phyloP scores from a whole-genome alignment of 2,329 filamentous ascomycete genomes.

The Aspergillus sp. region DNA sequence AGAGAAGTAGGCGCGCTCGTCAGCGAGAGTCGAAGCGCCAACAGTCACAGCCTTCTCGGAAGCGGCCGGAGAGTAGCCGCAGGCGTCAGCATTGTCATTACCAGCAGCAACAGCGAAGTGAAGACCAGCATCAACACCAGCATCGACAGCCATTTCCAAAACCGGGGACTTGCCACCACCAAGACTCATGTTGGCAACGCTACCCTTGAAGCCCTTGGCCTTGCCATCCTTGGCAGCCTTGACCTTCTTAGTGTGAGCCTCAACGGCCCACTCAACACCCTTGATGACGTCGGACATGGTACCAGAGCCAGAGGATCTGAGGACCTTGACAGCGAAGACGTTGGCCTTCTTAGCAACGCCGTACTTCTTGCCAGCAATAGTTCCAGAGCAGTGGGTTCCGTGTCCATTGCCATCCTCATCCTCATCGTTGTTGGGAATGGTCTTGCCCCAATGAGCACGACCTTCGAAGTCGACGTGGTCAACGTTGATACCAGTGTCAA shows the following conservation, averaged over 20 bases:
- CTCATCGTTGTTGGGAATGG: conserved; percentile 74
- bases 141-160: conserved; percentile 88
- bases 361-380: conserved; percentile 96
- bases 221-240: conserved; percentile 77
- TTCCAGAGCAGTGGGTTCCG: conserved; percentile 98
- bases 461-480: conserved; percentile 97
- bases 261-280: conserved; percentile 91
- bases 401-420: conserved; percentile 96
- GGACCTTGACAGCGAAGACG: conserved; percentile 95
- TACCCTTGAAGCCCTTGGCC: conserved; percentile 97
- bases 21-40: conserved; percentile 84
- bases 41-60: conserved; percentile 90
- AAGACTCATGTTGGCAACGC: conserved; percentile 97
- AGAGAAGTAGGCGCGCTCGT: conserved; percentile 99
- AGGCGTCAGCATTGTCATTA: conserved; percentile 98
- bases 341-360: conserved; percentile 99
- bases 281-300: conserved; percentile 99
- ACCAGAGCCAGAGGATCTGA: conserved; percentile 92
- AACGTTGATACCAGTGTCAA: conserved; percentile 92
- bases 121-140: conserved; percentile 81
- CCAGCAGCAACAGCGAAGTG: conserved; percentile 98
- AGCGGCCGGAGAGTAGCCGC: conserved; percentile 97
- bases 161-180: conserved; percentile 93
- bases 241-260: conserved; percentile 67
- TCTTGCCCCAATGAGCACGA: conserved; percentile 94